Percentiles rank a stretch among this genome's conserved stretches.
These are phyloP conservation scores for Cephaloascus fragrans DNA, from an alignment of 805 yeast species.

Conservation along the genomic window DNA sequence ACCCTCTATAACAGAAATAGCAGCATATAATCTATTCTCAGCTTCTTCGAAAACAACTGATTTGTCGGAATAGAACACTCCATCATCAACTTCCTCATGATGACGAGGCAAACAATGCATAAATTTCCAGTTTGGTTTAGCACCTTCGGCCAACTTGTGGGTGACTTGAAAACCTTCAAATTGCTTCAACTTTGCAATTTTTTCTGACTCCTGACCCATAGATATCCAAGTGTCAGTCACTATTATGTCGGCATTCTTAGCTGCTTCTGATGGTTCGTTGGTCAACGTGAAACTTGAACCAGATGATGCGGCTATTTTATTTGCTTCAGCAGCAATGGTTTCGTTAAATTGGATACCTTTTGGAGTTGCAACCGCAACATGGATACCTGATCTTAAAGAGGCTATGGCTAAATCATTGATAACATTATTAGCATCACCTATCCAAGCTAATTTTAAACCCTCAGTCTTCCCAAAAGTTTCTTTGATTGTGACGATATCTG, in stretches of 20 bases:
- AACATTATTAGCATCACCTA: slow-evolving; percentile 95
- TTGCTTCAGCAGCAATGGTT: slow-evolving; percentile 45
- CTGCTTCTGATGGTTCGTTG: slow-evolving; percentile 69
- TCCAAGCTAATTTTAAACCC: slow-evolving; percentile 81
- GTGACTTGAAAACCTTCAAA: slow-evolving; percentile 85
- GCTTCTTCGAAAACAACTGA: slow-evolving; percentile 93
- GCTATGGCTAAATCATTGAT: slow-evolving; percentile 90
- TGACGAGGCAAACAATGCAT: slow-evolving; percentile 99
- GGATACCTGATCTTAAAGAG: slow-evolving; percentile 72
- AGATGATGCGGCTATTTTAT: slow-evolving; percentile 37
- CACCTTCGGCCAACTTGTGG: slow-evolving; percentile 55
- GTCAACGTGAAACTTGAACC: slow-evolving; percentile 47
- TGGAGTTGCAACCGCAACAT: slow-evolving; percentile 81
- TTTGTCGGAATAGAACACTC: slow-evolving; percentile 69
- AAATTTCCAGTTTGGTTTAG: slow-evolving; percentile 66
- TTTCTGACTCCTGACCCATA: slow-evolving; percentile 93
- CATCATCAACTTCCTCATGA: slow-evolving; percentile 88
- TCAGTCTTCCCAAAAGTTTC: slow-evolving; percentile 57
- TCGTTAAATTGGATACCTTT: slow-evolving; percentile 53
- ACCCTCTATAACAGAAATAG: slow-evolving; percentile 86
- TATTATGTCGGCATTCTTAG: slow-evolving; percentile 63
- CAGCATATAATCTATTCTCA: slow-evolving; percentile 93
- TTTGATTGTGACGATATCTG: slow-evolving; percentile 80
- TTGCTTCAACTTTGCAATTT: slow-evolving; percentile 58
- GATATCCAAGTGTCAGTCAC: slow-evolving; percentile 97